Percentiles rank a stretch among this genome's conserved stretches.
Conservation (phyloP, 2,329 filamentous ascomycete species). For the Colletotrichum falcatum region DNA sequence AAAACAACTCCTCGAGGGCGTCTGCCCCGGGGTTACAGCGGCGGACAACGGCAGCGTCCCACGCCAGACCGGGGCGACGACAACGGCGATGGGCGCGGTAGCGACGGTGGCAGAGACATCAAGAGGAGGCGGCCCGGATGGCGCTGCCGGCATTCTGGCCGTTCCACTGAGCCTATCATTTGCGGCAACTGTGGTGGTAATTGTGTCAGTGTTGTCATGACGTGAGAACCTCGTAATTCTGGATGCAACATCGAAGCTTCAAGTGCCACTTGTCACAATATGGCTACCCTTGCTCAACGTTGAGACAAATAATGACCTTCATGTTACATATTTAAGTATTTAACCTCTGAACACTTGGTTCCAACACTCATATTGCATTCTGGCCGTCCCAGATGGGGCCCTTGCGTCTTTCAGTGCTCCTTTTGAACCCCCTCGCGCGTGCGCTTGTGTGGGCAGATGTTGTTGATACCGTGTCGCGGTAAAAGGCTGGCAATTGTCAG, state of each 20-base stretch:
- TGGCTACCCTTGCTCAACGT: neutral
- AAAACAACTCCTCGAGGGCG: conserved; percentile 24
- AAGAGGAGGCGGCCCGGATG: conserved; percentile 9
- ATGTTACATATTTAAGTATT: too few relatives aligned
- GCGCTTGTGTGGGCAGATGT: neutral
- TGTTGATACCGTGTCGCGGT: neutral
- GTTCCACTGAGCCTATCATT: neutral
- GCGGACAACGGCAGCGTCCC: conserved; percentile 1
- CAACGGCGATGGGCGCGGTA: neutral
- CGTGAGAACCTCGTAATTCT: too few relatives aligned
- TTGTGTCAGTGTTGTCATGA: neutral
- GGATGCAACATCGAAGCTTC: neutral
- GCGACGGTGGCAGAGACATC: neutral
- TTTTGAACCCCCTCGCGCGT: neutral
- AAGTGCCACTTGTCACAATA: neutral
- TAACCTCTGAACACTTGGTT: neutral
- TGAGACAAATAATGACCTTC: too few relatives aligned
- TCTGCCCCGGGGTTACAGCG: conserved; percentile 8
- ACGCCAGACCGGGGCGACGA: neutral
- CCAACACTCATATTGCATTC: too few relatives aligned
- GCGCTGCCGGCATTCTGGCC: neutral
- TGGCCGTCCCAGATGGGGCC: neutral
- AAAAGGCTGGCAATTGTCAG: too few relatives aligned
- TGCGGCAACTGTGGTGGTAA: too few relatives aligned
- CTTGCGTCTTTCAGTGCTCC: neutral